These are phyloP conservation scores for Pyrenula aspistea DNA, from an alignment of 495 filamentous ascomycete species.

Conservation along the genomic window DNA sequence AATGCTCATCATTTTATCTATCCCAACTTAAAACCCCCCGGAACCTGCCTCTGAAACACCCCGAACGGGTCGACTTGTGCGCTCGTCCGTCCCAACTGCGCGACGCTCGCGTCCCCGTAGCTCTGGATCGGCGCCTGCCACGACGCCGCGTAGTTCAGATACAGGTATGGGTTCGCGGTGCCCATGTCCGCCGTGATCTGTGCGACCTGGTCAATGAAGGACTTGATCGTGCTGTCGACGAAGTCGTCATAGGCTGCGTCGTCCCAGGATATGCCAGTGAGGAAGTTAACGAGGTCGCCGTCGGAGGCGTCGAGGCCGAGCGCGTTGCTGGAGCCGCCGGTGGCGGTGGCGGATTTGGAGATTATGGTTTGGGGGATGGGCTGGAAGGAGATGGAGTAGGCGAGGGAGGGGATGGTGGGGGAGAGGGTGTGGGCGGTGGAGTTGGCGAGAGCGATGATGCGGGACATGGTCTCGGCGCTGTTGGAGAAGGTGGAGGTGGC, in stretches of 20 bases:
- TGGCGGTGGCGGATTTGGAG: constrained; percentile 2
- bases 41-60: constrained; percentile 20
- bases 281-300: constrained; percentile 6
- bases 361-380: constrained; percentile 13
- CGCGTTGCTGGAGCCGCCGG: constrained; percentile 4
- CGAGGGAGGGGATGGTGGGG: constrained; percentile 7
- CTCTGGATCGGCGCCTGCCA: constrained; percentile 16
- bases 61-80: constrained; percentile 18
- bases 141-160: constrained; percentile 18
- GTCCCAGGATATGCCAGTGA: constrained; percentile 12
- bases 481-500: constrained; percentile 7
- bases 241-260: constrained; percentile 9
- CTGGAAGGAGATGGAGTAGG: constrained; percentile 14
- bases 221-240: constrained; percentile 4
- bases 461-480: constrained; percentile 5
- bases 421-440: constrained; percentile 2
- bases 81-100: constrained; percentile 14
- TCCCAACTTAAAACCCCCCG: constrained; percentile 24
- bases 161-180: constrained; percentile 11
- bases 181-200: constrained; percentile 2
- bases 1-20: too few species aligned
- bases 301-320: constrained; percentile 7
- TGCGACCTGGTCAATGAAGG: constrained; percentile 2
- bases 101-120: constrained; percentile 19
- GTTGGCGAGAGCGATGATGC: constrained; percentile 9